Base-by-base conservation (phyloP, 306 rosid genomes). In the Pachyrhizus erosus region DNA sequence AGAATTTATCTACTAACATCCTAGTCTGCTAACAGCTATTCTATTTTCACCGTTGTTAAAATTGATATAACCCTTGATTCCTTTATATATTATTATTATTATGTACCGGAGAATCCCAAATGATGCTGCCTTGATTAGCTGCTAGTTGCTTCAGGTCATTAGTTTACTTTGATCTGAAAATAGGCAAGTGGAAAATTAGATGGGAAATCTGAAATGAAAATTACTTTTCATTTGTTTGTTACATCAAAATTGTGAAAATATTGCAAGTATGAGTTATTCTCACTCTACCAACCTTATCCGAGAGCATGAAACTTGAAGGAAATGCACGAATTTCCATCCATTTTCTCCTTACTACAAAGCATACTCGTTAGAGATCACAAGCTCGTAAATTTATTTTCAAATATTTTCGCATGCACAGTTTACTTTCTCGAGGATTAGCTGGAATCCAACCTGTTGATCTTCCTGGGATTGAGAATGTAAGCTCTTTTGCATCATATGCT, bases 401-500 rank as follows among this genome's bases (percentile, higher is more conserved):
- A 60, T 54, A 31, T 52, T 85, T 80, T 68, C 17, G 34, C 51
- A 12, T 78, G 80, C 33, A 60, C 91, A 90, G 96, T 73, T 85
- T 91, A 66, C 89, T 88, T 66, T 75, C 88, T 54, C 82, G 76
- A 81, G 97, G 97, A 82, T 86, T 87, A 82, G 92, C 94, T 70
- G 92, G 97, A 83, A 86, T 90, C 87, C 92, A 92, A 83, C 85
- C 92, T 17, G 90, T 90, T 77, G 84, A 89, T 46, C 17, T 82
- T 86, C 88, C 86, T 4, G 94, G 90, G 54, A 26, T 90, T 79
- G 91, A 92, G 85, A 90, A 92, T 86, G 97, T 87, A 80, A 81
- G 89, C 57, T 57, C 46, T 72, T 60, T 75, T 57, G 45, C 42
- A 52, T 75, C 58, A 57, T 45, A 48, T 76, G 29, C n/a, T 45